phyloP scores from a whole-genome alignment of 805 yeast genomes.

The Ogataea trehaloabstinens region DNA sequence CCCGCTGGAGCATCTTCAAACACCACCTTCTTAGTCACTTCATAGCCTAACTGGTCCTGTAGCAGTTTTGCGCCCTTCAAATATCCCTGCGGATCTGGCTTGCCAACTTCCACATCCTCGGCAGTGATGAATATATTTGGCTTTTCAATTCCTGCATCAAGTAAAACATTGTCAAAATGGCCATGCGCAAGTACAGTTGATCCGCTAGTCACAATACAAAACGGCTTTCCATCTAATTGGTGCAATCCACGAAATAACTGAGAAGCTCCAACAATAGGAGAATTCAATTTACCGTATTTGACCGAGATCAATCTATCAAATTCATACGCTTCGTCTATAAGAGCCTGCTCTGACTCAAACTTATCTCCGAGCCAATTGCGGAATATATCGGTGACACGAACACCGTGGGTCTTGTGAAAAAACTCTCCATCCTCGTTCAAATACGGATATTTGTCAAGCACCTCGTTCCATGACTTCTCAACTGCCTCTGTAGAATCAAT shows the following conservation, averaged over 20 bases:
- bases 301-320: conserved; percentile 71
- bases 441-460: conserved; percentile 66
- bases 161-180: conserved; percentile 69
- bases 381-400: conserved; percentile 78
- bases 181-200: conserved; percentile 71
- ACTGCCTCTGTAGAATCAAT: conserved; percentile 82
- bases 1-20: conserved; percentile 94
- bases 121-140: conserved; percentile 83
- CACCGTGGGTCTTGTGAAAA: conserved; percentile 75
- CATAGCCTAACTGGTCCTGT: conserved; percentile 34
- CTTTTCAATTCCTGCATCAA: conserved; percentile 39
- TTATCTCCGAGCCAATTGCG: conserved; percentile 59
- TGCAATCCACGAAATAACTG: conserved; percentile 53
- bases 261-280: conserved; percentile 73
- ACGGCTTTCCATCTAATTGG: conserved; percentile 49
- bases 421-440: conserved; percentile 42
- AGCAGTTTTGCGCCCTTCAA: conserved; percentile 49
- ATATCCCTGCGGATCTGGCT: conserved; percentile 87
- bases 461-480: conserved; percentile 77
- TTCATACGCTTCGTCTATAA: conserved; percentile 16
- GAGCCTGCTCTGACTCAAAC: conserved; percentile 14
- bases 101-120: conserved; percentile 73
- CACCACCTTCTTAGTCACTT: conserved; percentile 48
- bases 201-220: conserved; percentile 90
- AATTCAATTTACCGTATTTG: conserved; percentile 69